Base-by-base conservation (phyloP, 371 early-diverging fungal genomes). In the Zopfochytrium polystomum region DNA sequence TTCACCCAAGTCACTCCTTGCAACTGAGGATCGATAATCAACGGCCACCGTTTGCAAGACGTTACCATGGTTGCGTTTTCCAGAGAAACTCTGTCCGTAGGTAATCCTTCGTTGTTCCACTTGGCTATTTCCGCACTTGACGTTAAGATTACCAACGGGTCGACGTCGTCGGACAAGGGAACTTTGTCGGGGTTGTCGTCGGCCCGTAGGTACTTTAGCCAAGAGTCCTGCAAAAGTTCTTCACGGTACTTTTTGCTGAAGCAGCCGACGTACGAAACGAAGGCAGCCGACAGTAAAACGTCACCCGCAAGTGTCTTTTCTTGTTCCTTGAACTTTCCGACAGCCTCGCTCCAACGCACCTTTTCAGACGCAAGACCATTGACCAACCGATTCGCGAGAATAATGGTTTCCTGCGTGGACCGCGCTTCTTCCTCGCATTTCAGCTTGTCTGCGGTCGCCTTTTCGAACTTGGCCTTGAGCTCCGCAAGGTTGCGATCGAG, bases 71-170 rank as follows among this genome's bases (percentile, higher is more conserved):
- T 74, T 0, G 83, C 84, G 60, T 84, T 84, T 57, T 84, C 84
- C 5, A 84, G 65, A 1, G 84, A 84, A 4, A 83, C 80, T 29
- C 82, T 60, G 54, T 84, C 84, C 1, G 71, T 83, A 13, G 84
- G 84, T 22, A 84, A 70, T 4, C 82, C 83, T 58, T 84, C 84
- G 67, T 84, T 84, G 68, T 77, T 80, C 84, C 84, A 84, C 53
- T 73, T 74, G 18, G 83, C 83, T 47, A 83, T 78, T 51, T 82
- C 83, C 2, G 83, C 79, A 34, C 78, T 77, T 35, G 62, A 70
- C 9, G 83, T 82, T 50, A 84, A 55, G 29, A 84, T 76, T n/a
- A 68, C 66, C 22, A 84, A 62, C 27, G 82, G 80, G 60, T 84
- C 84, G 13, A 84, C 50, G 26, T 67, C 76, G 13, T 65, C 74